These are phyloP conservation scores for Anisogramma anomala DNA, from an alignment of 2,329 filamentous ascomycete genomes.

Conservation along the genomic window DNA sequence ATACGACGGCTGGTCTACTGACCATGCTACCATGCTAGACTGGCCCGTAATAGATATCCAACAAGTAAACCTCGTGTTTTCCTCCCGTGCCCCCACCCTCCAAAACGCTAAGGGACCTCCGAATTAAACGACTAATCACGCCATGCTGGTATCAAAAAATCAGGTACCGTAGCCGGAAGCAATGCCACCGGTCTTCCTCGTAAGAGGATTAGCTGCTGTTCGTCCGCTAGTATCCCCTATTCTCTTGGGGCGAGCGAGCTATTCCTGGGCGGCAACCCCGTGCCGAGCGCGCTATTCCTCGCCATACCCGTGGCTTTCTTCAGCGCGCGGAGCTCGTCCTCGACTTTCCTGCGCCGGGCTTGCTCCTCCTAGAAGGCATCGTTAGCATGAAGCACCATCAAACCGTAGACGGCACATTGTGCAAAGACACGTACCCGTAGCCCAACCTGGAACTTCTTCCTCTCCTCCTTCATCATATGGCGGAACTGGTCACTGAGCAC, in stretches of 20 bases:
- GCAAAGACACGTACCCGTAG: constrained; percentile 33
- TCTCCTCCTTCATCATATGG: constrained; percentile 44
- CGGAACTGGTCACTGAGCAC: constrained; percentile 47
- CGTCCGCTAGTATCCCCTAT: constrained; percentile 3
- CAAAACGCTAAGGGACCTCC: no score
- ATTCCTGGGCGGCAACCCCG: no score
- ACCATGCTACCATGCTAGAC: no score
- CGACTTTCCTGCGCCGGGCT: constrained; percentile 33
- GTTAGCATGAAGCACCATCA: constrained; percentile 20
- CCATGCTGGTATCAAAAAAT: constrained; percentile 2
- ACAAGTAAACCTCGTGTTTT: no score
- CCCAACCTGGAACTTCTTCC: constrained; percentile 45
- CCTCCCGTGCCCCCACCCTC: no score
- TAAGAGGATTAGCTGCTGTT: neutral
- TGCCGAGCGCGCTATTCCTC: constrained; percentile 32
- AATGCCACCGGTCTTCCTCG: constrained; percentile 1
- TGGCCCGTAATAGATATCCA: no score
- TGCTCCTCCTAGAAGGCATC: constrained; percentile 35
- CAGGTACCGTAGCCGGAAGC: neutral
- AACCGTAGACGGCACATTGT: neutral
- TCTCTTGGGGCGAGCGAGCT: constrained; percentile 31
- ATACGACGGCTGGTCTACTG: no score
- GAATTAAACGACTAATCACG: constrained; percentile 7
- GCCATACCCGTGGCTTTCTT: constrained; percentile 29
- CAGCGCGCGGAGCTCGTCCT: constrained; percentile 38